Percentiles rank a stretch among this genome's conserved stretches.
Evolutionary conservation across 495 filamentous ascomycete genomes (phyloP).

Genomic region (Penicillium manginii): DNA sequence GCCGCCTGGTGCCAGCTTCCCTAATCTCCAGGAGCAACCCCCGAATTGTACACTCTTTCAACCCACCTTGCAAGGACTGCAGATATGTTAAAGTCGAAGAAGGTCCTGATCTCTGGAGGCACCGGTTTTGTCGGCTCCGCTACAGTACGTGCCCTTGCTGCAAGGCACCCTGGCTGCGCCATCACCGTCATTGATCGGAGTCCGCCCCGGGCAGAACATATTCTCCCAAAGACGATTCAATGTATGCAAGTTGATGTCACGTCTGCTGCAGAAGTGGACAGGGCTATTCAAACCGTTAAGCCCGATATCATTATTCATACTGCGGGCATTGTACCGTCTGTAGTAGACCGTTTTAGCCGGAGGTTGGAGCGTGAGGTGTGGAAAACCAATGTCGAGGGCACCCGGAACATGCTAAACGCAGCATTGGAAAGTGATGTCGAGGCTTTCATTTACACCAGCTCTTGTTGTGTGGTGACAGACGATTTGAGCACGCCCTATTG

Average conservation of each 20-base stretch:
- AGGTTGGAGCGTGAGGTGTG: constrained; percentile 40
- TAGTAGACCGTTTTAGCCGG: constrained; percentile 46
- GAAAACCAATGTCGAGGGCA: constrained; percentile 62
- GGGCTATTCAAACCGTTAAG: constrained; percentile 32
- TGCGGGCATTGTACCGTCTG: constrained; percentile 47
- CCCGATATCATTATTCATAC: constrained; percentile 53
- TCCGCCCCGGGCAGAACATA: constrained; percentile 35
- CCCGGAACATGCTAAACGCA: constrained; percentile 57
- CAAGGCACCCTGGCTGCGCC: constrained; percentile 45
- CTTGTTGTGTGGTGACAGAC: constrained; percentile 59
- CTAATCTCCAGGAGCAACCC: not conserved
- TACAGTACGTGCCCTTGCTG: constrained; percentile 44
- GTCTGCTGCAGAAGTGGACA: constrained; percentile 26
- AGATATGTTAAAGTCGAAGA: constrained; percentile 18
- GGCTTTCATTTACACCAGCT: constrained; percentile 63
- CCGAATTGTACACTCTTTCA: not conserved
- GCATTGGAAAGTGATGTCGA: constrained; percentile 51
- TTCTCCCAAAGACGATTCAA: constrained; percentile 29
- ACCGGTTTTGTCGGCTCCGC: constrained; percentile 54
- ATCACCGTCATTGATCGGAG: constrained; percentile 50
- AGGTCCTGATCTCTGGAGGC: constrained; percentile 59
- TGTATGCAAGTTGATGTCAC: constrained; percentile 49
- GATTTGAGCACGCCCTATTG: constrained; percentile 53
- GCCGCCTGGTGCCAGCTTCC: constrained; percentile 2
- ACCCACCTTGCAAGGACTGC: constrained; percentile 13